A percentile compares a stretch with the other conserved stretches of the same genome.
Conservation (phyloP, 306 rosid species). For the Corylus americana region DNA sequence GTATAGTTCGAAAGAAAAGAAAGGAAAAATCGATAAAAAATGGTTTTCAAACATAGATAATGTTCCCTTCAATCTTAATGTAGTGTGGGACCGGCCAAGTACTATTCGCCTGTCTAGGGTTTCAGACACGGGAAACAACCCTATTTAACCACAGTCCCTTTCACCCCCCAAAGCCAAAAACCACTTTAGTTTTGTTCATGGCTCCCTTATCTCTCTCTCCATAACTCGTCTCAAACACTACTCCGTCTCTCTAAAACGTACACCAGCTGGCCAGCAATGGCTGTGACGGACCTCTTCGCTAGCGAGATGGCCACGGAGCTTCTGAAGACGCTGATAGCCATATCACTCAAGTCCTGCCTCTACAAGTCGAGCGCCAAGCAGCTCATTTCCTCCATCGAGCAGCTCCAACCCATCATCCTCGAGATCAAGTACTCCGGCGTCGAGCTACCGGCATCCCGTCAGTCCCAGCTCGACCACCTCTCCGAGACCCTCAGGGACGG, state of each 20-base stretch:
- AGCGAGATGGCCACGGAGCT: conserved; percentile 90
- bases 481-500: conserved; percentile 62
- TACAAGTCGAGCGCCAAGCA: conserved; percentile 64
- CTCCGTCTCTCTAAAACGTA: neutral
- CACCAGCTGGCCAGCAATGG: conserved; percentile 37
- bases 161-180: no score
- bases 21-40: no score
- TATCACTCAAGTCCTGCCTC: conserved; percentile 54
- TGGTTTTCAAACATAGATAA: no score
- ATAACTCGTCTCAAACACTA: neutral
- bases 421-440: conserved; percentile 86
- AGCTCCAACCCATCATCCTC: conserved; percentile 53
- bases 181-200: no score
- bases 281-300: conserved; percentile 69
- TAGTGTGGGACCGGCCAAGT: no score
- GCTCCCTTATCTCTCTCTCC: no score
- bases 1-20: no score
- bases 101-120: no score
- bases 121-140: no score
- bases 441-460: conserved; percentile 57
- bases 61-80: no score
- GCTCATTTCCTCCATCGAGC: conserved; percentile 32
- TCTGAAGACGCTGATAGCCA: conserved; percentile 39
- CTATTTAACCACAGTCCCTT: no score
- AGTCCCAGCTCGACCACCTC: conserved; percentile 61